Base-by-base conservation (phyloP, 345 rosid genomes). In the Salix viminalis region DNA sequence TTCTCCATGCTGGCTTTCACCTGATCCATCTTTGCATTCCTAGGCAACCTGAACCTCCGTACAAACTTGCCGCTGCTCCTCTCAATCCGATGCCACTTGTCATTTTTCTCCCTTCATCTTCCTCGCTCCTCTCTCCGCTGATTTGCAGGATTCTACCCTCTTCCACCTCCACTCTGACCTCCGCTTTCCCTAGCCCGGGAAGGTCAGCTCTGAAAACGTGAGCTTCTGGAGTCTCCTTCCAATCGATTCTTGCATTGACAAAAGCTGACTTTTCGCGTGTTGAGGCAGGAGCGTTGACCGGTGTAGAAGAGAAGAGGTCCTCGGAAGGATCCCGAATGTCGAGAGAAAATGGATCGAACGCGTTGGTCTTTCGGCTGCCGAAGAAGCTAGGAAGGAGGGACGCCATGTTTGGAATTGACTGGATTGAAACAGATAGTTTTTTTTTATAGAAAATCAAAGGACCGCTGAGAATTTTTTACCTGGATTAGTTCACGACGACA, bases 151-250 rank as follows among this genome's bases (percentile, higher is more conserved):
- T 41, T 19, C 79, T 65, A n/a, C 79, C 83, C 65, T 80, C 83
- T 64, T 80, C 77, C 67, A 80, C 70, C 52, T 76, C 80, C 15
- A 76, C 82, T 32, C 75, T 79, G 48, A 75, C 79, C 56, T 75
- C 82, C 14, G 75, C 76, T 58, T 79, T 79, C 82, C 65, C 70
- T 66, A 75, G 23, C 21, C 76, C 76, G 0, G 76, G 83, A 10
- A 80, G 48, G 61, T 77, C 84, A 10, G 78, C 80, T 68, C 73
- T 77, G 80, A 81, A 81, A 7, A 81, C n/a, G 75, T 77, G 78
- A 28, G 78, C 78, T 50, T 62, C 80, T 18, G 80, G 77, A 1
- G 84, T 77, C 67, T 81, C 84, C 9, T 77, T 81, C 84, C 84
- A 77, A 44, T 81, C 80, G 30, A 77, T 68, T 64, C 71, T 77